A percentile compares a stretch with the other conserved stretches of the same genome.
Evolutionary conservation across 345 rosid genomes (phyloP).

Genomic region (Lepidium aucheri): DNA sequence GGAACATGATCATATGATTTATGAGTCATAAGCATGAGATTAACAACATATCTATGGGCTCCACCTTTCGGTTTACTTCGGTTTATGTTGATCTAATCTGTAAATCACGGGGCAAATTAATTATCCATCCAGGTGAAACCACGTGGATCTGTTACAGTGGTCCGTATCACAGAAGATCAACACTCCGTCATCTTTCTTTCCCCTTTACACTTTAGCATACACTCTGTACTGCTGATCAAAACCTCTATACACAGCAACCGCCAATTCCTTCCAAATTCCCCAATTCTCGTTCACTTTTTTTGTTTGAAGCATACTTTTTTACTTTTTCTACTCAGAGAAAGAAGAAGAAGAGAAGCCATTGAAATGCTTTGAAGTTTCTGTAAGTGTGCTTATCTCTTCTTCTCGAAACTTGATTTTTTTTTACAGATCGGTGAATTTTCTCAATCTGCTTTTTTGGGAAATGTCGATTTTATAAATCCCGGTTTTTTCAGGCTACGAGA

Average conservation of each 20-base stretch:
- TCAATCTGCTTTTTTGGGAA: not conserved
- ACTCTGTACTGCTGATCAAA: constrained; percentile 29
- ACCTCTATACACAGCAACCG: constrained; percentile 23
- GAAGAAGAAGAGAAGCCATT: constrained; percentile 1
- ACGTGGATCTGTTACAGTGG: constrained; percentile 4
- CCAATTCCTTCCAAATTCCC: constrained; percentile 15
- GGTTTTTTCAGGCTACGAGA: not conserved
- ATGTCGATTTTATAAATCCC: not conserved
- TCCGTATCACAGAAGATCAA: not conserved
- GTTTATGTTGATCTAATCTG: not conserved
- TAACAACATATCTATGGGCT: not conserved
- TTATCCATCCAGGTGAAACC: constrained; percentile 7
- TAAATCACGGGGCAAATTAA: not conserved
- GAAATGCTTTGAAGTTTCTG: constrained; percentile 18
- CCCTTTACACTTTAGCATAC: constrained; percentile 17
- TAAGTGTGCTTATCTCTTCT: not conserved
- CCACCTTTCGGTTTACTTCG: constrained; percentile 14
- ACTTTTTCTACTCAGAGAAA: not conserved
- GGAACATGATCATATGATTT: constrained; percentile 22
- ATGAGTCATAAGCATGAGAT: constrained; percentile 14
- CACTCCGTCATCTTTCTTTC: constrained; percentile 13
- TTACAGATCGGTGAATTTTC: constrained; percentile 13
- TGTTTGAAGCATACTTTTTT: too few species aligned
- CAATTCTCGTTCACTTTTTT: not conserved
- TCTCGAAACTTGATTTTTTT: not conserved